These are phyloP conservation scores for Fraxinus floribunda DNA, from an alignment of 305 asterid genomes.

Conservation along the genomic window DNA sequence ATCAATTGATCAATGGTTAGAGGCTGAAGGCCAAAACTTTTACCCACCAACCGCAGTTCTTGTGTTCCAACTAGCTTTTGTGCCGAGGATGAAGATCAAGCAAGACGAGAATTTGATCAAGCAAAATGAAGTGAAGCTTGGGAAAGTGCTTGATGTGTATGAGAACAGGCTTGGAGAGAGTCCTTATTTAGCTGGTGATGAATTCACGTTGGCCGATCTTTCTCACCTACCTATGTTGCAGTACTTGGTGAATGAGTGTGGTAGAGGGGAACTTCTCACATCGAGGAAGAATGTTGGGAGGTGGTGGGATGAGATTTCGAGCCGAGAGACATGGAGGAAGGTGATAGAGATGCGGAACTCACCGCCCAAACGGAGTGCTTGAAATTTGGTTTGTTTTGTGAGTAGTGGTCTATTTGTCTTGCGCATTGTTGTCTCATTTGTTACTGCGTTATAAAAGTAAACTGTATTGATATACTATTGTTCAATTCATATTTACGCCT, in stretches of 20 bases:
- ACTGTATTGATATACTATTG: neutral
- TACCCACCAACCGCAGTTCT: constrained; percentile 60
- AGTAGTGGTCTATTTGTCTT: neutral
- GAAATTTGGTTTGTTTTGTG: constrained; percentile 9
- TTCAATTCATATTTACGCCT: neutral
- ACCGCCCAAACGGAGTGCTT: constrained; percentile 37
- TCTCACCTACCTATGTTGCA: constrained; percentile 70
- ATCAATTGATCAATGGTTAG: constrained; percentile 78
- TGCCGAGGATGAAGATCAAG: constrained; percentile 64
- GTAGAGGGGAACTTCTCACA: constrained; percentile 43
- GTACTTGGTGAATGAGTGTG: constrained; percentile 43
- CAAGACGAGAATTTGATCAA: constrained; percentile 62
- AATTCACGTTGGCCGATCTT: constrained; percentile 75
- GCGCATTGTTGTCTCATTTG: neutral
- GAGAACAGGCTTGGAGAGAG: constrained; percentile 68
- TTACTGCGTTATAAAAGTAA: neutral
- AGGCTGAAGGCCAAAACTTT: constrained; percentile 69
- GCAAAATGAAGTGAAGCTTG: constrained; percentile 64
- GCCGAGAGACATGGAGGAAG: constrained; percentile 71
- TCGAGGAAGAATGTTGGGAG: constrained; percentile 66
- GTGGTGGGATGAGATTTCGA: constrained; percentile 83
- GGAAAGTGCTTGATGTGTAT: constrained; percentile 73
- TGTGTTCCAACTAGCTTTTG: constrained; percentile 67
- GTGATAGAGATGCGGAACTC: constrained; percentile 69
- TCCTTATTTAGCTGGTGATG: constrained; percentile 68